A percentile compares a stretch with the other conserved stretches of the same genome.
Conservation (phyloP, 495 filamentous ascomycete genomes). For the Parathielavia hyrcaniae region DNA sequence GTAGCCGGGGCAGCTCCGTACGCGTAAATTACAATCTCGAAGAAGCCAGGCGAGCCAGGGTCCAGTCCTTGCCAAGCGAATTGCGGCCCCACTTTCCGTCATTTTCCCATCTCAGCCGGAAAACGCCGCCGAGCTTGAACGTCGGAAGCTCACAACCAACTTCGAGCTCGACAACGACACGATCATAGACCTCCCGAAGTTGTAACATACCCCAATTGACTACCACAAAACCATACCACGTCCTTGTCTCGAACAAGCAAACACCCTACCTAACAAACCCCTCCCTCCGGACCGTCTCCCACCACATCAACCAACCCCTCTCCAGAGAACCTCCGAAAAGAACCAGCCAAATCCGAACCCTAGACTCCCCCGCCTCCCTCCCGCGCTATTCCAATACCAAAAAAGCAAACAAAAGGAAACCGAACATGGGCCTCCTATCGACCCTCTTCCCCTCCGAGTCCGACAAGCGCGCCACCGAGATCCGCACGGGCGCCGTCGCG, state of each 20-base stretch:
- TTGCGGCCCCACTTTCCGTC: conserved; percentile 1
- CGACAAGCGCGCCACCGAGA: conserved; percentile 46
- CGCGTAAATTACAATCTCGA: not conserved
- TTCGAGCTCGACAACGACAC: not conserved
- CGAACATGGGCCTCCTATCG: conserved; percentile 43
- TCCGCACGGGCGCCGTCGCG: conserved; percentile 57
- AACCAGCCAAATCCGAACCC: not conserved
- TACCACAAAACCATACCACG: not conserved
- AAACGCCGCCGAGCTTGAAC: conserved; percentile 7
- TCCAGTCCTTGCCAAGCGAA: no score
- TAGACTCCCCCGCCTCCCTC: no score
- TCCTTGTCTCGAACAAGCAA: not conserved
- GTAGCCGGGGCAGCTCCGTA: not conserved
- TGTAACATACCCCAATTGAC: not conserved
- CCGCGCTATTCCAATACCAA: no score
- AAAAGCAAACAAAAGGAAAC: not conserved
- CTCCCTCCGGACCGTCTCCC: not conserved
- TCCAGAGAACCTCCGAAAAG: not conserved
- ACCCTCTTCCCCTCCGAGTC: conserved; percentile 38
- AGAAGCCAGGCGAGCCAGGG: conserved; percentile 5
- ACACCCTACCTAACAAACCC: not conserved
- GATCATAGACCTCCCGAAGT: not conserved
- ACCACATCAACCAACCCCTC: not conserved
- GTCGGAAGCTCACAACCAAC: not conserved
- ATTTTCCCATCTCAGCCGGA: not conserved